A percentile compares a stretch with the other conserved stretches of the same genome.
Evolutionary conservation across 257 asterid species (phyloP).

Genomic region (Ocimum tenuiflorum): DNA sequence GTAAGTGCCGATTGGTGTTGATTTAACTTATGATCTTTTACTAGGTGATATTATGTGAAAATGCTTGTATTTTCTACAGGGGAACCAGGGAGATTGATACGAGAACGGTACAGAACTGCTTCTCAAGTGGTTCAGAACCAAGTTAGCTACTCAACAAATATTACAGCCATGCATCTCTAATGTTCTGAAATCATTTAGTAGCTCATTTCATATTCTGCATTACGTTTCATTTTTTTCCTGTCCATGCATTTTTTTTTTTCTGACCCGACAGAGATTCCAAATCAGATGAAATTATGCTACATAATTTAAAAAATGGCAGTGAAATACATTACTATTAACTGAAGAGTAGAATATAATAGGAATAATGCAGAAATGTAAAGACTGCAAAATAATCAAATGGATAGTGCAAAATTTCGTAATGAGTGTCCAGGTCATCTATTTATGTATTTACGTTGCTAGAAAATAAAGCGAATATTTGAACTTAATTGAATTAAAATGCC

Average conservation of each 20-base stretch:
- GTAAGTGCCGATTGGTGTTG: slow-evolving; percentile 26
- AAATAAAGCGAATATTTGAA: neutral
- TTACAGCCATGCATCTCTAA: slow-evolving; percentile 42
- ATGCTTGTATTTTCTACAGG: slow-evolving; percentile 44
- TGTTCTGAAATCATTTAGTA: slow-evolving; percentile 12
- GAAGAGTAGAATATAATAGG: neutral
- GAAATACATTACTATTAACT: neutral
- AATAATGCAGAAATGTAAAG: neutral
- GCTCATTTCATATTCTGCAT: neutral
- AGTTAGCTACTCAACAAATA: slow-evolving; percentile 76
- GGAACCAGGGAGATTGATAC: slow-evolving; percentile 94
- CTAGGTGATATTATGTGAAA: slow-evolving; percentile 9
- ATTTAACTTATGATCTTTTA: neutral
- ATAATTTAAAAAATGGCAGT: neutral
- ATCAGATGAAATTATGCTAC: neutral
- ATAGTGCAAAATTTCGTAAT: neutral
- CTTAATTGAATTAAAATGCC: neutral
- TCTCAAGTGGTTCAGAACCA: slow-evolving; percentile 98
- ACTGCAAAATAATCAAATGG: neutral
- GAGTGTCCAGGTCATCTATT: neutral
- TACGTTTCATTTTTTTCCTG: too few relatives aligned
- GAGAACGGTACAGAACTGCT: slow-evolving; percentile 96
- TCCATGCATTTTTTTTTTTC: neutral
- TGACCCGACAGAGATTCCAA: neutral
- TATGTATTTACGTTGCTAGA: neutral